Base-by-base conservation (phyloP, 2,329 filamentous ascomycete genomes). In the Hymenoscyphus repandus region DNA sequence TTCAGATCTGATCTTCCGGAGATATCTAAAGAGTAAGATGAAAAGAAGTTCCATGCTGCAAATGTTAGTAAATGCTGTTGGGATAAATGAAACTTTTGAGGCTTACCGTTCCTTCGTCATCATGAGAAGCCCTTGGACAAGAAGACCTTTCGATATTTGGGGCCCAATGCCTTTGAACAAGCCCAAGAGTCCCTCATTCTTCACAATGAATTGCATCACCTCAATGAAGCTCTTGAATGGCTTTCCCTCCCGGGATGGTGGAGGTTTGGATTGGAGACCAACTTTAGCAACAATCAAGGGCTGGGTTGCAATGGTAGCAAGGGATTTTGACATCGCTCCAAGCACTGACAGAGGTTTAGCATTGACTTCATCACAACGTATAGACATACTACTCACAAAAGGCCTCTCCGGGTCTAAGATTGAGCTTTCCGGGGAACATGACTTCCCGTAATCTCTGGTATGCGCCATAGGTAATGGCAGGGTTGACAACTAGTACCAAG, bases 251-350 rank as follows among this genome's bases (percentile, higher is more conserved):
- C 91, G 82, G 18, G 82, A 78, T 54, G 90, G 83, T 1, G 93
- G 93, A 18, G 93, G 93, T 62, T 88, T 90, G 27, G 91, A 96
- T 69, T 99, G 93, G 52, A 99, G 75, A 46, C 93, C 91, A 54
- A 99, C 93, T 73, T 99, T 99, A 56, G 93, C 93, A 54, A 99
- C 92, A 63, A 99, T 99, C 49, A 99, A 77, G 12, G 93, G 93
- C 68, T 99, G 93, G 6, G 93, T 99, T 48, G 78, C 83, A 58
- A 99, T 84, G 0, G 93, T 99, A 47, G 93, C 93, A 53, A 97
- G 71, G 5, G 89, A 80, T 72, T 99, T 99, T 45, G 92, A 97
- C 71, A 95, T 79, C 40, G 93, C 90, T 54, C 93, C 93, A 45
- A 99, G 82, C 27, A 95, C 90, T 93, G 52, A 13, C 40, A 38